phyloP scores from a whole-genome alignment of 75 land plant genomes.

The Picea glauca region DNA sequence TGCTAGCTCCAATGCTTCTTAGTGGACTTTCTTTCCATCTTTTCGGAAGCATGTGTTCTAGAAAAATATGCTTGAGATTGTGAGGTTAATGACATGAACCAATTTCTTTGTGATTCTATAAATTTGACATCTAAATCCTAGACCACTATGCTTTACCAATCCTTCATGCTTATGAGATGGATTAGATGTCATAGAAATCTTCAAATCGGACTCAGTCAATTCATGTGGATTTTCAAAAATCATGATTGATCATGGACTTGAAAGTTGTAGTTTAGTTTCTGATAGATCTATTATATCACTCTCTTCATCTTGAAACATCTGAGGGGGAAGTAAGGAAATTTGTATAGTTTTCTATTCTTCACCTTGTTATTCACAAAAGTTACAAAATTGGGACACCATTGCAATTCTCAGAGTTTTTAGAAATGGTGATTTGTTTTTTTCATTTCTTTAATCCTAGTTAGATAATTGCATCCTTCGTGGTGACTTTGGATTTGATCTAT shows the following conservation, averaged over 20 bases:
- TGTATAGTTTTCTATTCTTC: too few species aligned
- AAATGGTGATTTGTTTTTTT: too few species aligned
- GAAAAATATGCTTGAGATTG: background rate
- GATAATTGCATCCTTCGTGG: too few species aligned
- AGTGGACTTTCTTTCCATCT: background rate
- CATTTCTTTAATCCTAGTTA: too few species aligned
- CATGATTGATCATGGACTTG: slow-evolving; percentile 2
- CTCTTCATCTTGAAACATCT: background rate
- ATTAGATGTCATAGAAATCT: background rate
- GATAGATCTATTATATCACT: background rate
- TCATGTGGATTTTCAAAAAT: background rate
- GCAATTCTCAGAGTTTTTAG: too few species aligned
- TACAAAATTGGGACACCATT: too few species aligned
- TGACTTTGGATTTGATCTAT: too few species aligned
- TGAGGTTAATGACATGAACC: background rate
- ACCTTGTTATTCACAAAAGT: too few species aligned
- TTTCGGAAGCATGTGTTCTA: background rate
- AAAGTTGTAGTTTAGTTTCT: background rate
- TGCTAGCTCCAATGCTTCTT: background rate
- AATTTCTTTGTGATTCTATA: background rate
- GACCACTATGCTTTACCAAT: background rate
- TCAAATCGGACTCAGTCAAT: background rate
- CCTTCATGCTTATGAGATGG: background rate
- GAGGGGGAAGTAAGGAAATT: background rate
- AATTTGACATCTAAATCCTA: too few species aligned